Conservation (phyloP, 306 rosid species). For the cucumber (Cucumis sativus) region DNA sequence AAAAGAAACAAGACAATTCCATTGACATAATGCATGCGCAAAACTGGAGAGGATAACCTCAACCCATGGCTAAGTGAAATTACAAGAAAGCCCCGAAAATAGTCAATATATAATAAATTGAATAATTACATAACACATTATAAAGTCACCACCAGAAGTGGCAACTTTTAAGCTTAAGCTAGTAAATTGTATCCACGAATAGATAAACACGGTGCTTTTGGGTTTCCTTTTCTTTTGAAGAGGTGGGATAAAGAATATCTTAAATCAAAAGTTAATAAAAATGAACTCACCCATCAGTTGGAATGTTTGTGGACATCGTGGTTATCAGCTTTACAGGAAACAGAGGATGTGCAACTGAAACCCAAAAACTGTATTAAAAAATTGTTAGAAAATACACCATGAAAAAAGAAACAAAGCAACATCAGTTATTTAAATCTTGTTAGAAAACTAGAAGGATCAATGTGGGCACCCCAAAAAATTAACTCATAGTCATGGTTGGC, state of each 20-base stretch:
- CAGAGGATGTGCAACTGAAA: constrained; percentile 49
- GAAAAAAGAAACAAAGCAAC: neutral
- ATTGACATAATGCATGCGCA: neutral
- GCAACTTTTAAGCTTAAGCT: neutral
- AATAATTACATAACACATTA: neutral
- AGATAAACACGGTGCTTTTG: neutral
- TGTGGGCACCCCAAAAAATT: constrained; percentile 4
- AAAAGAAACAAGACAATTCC: neutral
- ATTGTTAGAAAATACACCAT: constrained; percentile 5
- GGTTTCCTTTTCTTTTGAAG: neutral
- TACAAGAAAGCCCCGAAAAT: neutral
- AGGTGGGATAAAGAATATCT: neutral
- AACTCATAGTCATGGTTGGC: neutral
- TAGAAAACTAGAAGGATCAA: neutral
- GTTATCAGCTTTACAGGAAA: constrained; percentile 55
- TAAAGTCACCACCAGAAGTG: neutral
- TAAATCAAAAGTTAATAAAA: neutral
- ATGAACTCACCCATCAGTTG: constrained; percentile 73
- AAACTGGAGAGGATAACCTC: neutral
- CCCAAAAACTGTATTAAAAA: constrained; percentile 59
- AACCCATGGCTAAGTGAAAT: neutral
- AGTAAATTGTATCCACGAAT: neutral
- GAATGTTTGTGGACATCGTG: constrained; percentile 29
- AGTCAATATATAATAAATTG: neutral
- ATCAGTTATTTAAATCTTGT: neutral